Base-by-base conservation (phyloP, 2,329 filamentous ascomycete species). In the Aspergillus sclerotialis region DNA sequence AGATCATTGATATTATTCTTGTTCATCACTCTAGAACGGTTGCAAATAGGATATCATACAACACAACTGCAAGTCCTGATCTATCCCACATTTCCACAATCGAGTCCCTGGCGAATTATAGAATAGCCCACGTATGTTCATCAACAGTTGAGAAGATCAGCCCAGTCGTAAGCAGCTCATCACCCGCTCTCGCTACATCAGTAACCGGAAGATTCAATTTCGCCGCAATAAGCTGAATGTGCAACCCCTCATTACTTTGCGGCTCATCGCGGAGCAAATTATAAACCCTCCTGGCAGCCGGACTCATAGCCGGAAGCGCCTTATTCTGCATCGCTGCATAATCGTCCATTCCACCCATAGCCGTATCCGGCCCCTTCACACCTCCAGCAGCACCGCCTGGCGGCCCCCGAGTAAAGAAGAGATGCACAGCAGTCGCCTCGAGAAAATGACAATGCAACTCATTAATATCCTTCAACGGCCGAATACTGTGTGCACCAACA, bases 381-480 rank as follows among this genome's bases (percentile, higher is more conserved):
- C 46, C 58, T 25, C 63, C 61, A 43, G 63, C 63, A 18, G 53
- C 62, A 61, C 21, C 53, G 23, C 67, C 48, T 3, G 62, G 69
- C 3, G 80, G 75, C 0, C 88, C 89, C 28, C 78, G 76, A 10
- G 81, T 84, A 60, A 88, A 84, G 64, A 82, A 82, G 32, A 98
- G 69, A 66, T 98, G 92, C 32, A 93, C 83, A 38, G 83, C 84
- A 5, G 88, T 85, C 16, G 87, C 82, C 67, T 98, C 90, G 34
- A 98, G 78, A 45, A 95, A 65, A 64, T 96, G 92, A 60, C 87
- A 94, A 57, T 82, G 83, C 58, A 96, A 76, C 71, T 98, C 92
- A 68, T 98, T 94, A 68, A 82, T 82, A 61, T 95, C 84, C 36
- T 74, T 69, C 35, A 96, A 69, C 4, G 84, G 80, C 35, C 88